Conservation (phyloP, 2,329 filamentous ascomycete genomes). For the Trichoderma oligosporum region DNA sequence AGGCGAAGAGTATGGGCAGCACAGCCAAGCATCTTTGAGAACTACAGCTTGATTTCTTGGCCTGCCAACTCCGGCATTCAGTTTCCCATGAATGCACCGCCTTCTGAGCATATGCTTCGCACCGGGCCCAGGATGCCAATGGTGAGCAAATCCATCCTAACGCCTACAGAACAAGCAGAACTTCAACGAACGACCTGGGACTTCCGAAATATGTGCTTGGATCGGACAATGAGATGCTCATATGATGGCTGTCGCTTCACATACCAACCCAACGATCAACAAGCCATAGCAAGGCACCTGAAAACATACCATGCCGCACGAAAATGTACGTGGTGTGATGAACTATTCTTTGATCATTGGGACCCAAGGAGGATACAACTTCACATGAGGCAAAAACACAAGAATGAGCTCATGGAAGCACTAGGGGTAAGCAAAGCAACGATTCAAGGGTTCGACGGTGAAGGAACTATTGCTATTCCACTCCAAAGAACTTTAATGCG, state of each 20-base stretch:
- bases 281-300: constrained; percentile 36
- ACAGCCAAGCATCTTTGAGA: constrained; percentile 26
- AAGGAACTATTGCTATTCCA: background rate
- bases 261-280: constrained; percentile 31
- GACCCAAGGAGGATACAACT: constrained; percentile 22
- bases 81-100: constrained; percentile 24
- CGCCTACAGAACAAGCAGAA: constrained; percentile 29
- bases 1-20: constrained; percentile 24
- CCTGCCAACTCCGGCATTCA: constrained; percentile 10
- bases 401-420: constrained; percentile 22
- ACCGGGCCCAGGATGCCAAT: constrained; percentile 35
- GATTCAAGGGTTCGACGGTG: background rate
- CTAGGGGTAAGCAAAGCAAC: constrained; percentile 13
- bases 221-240: constrained; percentile 37
- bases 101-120: constrained; percentile 36
- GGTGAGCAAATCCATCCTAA: constrained; percentile 35
- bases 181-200: constrained; percentile 6
- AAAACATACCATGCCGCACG: constrained; percentile 32
- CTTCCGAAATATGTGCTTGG: constrained; percentile 13
- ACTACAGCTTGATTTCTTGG: constrained; percentile 11
- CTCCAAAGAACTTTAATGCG: background rate
- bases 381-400: constrained; percentile 34
- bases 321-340: constrained; percentile 38
- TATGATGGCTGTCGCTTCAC: constrained; percentile 36
- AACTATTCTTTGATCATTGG: constrained; percentile 32